These are phyloP conservation scores for Monosporascus sp. DNA, from an alignment of 2,329 filamentous ascomycete species.

Conservation along the genomic window DNA sequence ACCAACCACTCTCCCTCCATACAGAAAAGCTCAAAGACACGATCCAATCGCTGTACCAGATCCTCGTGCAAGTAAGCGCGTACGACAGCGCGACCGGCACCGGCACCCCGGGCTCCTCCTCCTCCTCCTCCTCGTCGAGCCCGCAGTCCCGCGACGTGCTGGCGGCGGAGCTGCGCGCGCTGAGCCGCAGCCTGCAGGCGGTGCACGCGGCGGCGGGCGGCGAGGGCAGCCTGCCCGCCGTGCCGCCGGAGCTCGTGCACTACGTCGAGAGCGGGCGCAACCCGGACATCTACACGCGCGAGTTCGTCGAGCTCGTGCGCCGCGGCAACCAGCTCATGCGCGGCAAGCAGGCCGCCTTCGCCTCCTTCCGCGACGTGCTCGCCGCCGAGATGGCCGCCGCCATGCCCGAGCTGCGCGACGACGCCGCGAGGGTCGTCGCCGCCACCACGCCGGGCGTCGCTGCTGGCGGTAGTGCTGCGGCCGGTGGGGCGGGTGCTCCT, in stretches of 20 bases:
- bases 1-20: not conserved
- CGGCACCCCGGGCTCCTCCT: slow-evolving; percentile 1
- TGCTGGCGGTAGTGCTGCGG: not conserved
- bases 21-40: slow-evolving; percentile 28
- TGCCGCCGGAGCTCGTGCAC: slow-evolving; percentile 58
- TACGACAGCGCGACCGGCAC: slow-evolving; percentile 42
- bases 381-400: slow-evolving; percentile 52
- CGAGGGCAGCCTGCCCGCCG: slow-evolving; percentile 36
- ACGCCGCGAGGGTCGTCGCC: slow-evolving; percentile 45
- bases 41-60: slow-evolving; percentile 29
- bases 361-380: slow-evolving; percentile 54
- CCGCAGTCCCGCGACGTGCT: slow-evolving; percentile 47
- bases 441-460: slow-evolving; percentile 32
- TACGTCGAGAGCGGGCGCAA: slow-evolving; percentile 69
- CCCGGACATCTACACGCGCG: slow-evolving; percentile 68
- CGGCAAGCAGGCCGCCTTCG: slow-evolving; percentile 59
- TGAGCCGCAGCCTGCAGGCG: slow-evolving; percentile 32
- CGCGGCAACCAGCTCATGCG: slow-evolving; percentile 61
- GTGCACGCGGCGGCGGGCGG: slow-evolving; percentile 34
- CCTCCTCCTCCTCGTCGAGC: not conserved
- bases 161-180: slow-evolving; percentile 42
- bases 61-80: slow-evolving; percentile 51
- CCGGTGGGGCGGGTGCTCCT: not conserved
- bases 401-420: slow-evolving; percentile 53
- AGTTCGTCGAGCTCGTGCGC: slow-evolving; percentile 65